A percentile compares a stretch with the other conserved stretches of the same genome.
Conservation (phyloP, 2,329 filamentous ascomycete species). For the Epichloe glyceriae region DNA sequence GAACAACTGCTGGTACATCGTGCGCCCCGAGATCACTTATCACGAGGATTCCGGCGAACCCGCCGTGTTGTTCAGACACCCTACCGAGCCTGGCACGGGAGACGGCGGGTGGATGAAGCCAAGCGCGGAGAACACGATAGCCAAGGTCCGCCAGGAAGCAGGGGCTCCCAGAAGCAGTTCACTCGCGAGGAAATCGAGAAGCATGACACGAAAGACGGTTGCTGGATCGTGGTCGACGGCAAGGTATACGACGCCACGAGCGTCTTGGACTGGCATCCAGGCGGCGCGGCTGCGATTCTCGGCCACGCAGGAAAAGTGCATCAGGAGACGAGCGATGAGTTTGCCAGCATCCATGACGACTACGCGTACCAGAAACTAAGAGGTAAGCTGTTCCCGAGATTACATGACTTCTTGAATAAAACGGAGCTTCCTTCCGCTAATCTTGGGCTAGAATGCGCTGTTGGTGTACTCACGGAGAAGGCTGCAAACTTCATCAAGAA, state of each 20-base stretch:
- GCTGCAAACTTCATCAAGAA: slow-evolving; percentile 32
- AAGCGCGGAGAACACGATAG: slow-evolving; percentile 30
- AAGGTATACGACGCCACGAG: slow-evolving; percentile 38
- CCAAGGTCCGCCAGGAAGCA: slow-evolving; percentile 28
- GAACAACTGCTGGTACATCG: slow-evolving; percentile 39
- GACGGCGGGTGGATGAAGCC: slow-evolving; percentile 39
- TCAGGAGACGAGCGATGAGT: slow-evolving; percentile 34
- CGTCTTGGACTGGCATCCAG: slow-evolving; percentile 35
- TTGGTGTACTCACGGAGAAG: slow-evolving; percentile 37
- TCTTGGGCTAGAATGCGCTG: slow-evolving; percentile 28
- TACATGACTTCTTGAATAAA: not conserved
- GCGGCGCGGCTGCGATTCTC: slow-evolving; percentile 33
- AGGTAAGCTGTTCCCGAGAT: slow-evolving; percentile 12
- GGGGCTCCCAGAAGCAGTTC: slow-evolving; percentile 36
- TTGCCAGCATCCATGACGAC: slow-evolving; percentile 36
- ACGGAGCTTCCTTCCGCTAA: not conserved
- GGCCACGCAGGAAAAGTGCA: slow-evolving; percentile 36
- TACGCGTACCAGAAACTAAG: slow-evolving; percentile 36
- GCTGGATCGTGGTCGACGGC: slow-evolving; percentile 39
- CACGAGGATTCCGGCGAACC: slow-evolving; percentile 17
- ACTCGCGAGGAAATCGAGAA: slow-evolving; percentile 40
- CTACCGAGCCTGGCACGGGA: slow-evolving; percentile 28
- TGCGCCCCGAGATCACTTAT: slow-evolving; percentile 26
- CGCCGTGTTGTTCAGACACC: slow-evolving; percentile 31
- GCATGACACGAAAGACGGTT: slow-evolving; percentile 32